A percentile compares a stretch with the other conserved stretches of the same genome.
phyloP scores from a whole-genome alignment of 768 basidiomycete species.

The Phlebiopsis gigantea region DNA sequence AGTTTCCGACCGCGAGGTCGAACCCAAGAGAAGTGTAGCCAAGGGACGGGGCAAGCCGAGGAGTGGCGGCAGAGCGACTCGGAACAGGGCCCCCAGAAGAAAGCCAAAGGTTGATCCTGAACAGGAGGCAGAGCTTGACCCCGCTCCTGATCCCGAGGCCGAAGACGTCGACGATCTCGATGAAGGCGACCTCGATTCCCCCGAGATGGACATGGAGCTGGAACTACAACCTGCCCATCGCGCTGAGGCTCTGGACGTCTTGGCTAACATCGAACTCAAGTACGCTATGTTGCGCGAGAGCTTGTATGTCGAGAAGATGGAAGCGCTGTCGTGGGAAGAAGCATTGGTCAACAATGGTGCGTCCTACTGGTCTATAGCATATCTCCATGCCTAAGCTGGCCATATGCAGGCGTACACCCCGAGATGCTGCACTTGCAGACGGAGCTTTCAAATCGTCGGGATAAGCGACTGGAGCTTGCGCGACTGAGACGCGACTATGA shows the following conservation, averaged over 20 bases:
- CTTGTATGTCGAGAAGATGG: slow-evolving; percentile 94
- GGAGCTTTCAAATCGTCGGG: slow-evolving; percentile 71
- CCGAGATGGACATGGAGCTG: slow-evolving; percentile 45
- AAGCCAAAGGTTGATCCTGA: slow-evolving; percentile 18
- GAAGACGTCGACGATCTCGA: slow-evolving; percentile 30
- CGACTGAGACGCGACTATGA: slow-evolving; percentile 69
- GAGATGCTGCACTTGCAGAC: slow-evolving; percentile 78
- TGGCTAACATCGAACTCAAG: slow-evolving; percentile 88
- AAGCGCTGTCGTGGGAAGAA: slow-evolving; percentile 85
- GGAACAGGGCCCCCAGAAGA: slow-evolving; percentile 8
- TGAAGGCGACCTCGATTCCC: slow-evolving; percentile 36
- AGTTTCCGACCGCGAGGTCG: slow-evolving; percentile 17
- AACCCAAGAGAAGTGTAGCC: slow-evolving; percentile 18
- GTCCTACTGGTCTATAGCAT: slow-evolving; percentile 21
- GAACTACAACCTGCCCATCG: slow-evolving; percentile 80
- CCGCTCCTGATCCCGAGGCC: slow-evolving; percentile 22
- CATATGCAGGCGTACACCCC: slow-evolving; percentile 67
- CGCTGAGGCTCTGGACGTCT: slow-evolving; percentile 81
- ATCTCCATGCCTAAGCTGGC: not conserved
- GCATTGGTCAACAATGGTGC: slow-evolving; percentile 69
- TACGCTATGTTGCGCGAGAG: slow-evolving; percentile 84
- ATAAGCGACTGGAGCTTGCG: slow-evolving; percentile 79
- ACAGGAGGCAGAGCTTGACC: slow-evolving; percentile 26
- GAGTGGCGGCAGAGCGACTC: slow-evolving; percentile 4
- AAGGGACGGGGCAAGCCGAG: slow-evolving; percentile 6